These are phyloP conservation scores for Calonectria montana DNA, from an alignment of 2,329 filamentous ascomycete genomes.

Conservation along the genomic window DNA sequence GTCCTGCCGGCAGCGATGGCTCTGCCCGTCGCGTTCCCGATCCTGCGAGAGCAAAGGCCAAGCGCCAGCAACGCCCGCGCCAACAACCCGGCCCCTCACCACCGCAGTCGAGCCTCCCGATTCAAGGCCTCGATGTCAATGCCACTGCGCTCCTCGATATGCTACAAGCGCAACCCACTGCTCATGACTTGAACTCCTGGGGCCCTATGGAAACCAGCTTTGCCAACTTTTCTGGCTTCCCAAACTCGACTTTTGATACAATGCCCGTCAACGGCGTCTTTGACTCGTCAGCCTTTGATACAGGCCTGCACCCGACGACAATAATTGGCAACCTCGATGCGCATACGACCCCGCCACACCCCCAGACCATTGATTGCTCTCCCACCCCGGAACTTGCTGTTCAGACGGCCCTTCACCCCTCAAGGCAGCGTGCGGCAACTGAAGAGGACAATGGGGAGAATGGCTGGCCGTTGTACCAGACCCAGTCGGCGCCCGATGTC, in stretches of 20 bases:
- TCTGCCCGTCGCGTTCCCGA: slow-evolving; percentile 38
- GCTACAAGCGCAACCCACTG: slow-evolving; percentile 42
- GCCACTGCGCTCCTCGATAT: slow-evolving; percentile 43
- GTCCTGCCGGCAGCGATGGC: slow-evolving; percentile 33
- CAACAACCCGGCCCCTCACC: slow-evolving; percentile 39
- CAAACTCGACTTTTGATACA: slow-evolving; percentile 38
- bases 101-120: slow-evolving; percentile 37
- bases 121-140: slow-evolving; percentile 40
- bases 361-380: slow-evolving; percentile 35
- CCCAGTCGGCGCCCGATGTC: slow-evolving; percentile 36
- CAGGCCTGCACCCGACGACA: slow-evolving; percentile 37
- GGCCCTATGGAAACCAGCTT: slow-evolving; percentile 42
- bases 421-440: slow-evolving; percentile 30
- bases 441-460: slow-evolving; percentile 42
- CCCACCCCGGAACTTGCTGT: slow-evolving; percentile 34
- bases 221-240: slow-evolving; percentile 37
- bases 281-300: slow-evolving; percentile 38
- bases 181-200: slow-evolving; percentile 42
- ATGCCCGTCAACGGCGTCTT: slow-evolving; percentile 41
- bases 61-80: slow-evolving; percentile 42
- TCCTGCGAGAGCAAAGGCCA: slow-evolving; percentile 40
- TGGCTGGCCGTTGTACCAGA: slow-evolving; percentile 40
- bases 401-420: slow-evolving; percentile 25
- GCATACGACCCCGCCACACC: slow-evolving; percentile 32
- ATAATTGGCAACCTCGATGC: slow-evolving; percentile 35